Percentiles rank a stretch among this genome's conserved stretches.
These are phyloP conservation scores for Westerdykella aurantiaca DNA, from an alignment of 2,329 filamentous ascomycete species.

Conservation along the genomic window DNA sequence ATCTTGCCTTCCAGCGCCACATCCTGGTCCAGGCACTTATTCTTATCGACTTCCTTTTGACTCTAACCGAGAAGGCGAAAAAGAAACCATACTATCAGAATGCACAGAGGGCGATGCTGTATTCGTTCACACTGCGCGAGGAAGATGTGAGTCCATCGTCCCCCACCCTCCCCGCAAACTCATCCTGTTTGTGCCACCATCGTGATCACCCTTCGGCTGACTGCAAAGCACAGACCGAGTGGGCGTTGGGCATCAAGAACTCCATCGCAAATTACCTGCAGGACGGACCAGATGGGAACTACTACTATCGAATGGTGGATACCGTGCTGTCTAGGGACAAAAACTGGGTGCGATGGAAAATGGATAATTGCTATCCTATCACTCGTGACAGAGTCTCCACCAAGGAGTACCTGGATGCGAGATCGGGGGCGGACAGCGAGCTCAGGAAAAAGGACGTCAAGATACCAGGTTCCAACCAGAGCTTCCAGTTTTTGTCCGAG, in stretches of 20 bases:
- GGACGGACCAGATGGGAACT: slow-evolving; percentile 74
- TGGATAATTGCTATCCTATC: slow-evolving; percentile 86
- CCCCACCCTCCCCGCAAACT: slow-evolving; percentile 13
- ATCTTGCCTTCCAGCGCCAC: slow-evolving; percentile 88
- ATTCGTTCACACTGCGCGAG: slow-evolving; percentile 67
- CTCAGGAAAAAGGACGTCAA: slow-evolving; percentile 65
- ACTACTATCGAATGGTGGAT: slow-evolving; percentile 95
- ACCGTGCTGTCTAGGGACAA: slow-evolving; percentile 93
- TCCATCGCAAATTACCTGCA: slow-evolving; percentile 79
- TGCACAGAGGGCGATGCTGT: slow-evolving; percentile 83
- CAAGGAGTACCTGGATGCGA: slow-evolving; percentile 63
- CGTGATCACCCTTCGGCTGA: slow-evolving; percentile 29
- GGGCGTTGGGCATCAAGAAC: slow-evolving; percentile 72
- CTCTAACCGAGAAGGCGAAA: slow-evolving; percentile 75
- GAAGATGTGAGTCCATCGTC: slow-evolving; percentile 63
- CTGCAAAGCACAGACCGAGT: slow-evolving; percentile 59
- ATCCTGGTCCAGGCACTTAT: slow-evolving; percentile 94
- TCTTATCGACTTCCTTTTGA: slow-evolving; percentile 90
- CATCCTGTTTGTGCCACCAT: slow-evolving; percentile 13
- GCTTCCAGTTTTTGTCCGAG: slow-evolving; percentile 72
- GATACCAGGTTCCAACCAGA: slow-evolving; percentile 60
- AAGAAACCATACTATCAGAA: slow-evolving; percentile 65
- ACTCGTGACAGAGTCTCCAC: slow-evolving; percentile 66
- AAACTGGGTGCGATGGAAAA: slow-evolving; percentile 99
- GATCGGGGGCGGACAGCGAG: slow-evolving; percentile 57